phyloP scores from a whole-genome alignment of 1,284 basidiomycete species.

The Wallemia ichthyophaga region DNA sequence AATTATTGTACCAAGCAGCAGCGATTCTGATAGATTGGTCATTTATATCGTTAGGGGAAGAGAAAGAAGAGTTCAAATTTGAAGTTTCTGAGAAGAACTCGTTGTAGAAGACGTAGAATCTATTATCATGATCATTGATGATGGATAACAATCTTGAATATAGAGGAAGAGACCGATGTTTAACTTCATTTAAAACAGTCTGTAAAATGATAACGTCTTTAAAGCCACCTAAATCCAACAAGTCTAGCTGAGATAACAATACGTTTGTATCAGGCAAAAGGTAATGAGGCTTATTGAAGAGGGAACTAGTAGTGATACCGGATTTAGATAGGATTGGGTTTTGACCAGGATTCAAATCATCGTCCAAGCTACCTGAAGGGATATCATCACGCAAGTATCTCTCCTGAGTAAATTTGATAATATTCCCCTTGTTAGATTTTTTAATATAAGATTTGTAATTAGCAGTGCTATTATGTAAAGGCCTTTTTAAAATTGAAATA shows the following conservation, averaged over 20 bases:
- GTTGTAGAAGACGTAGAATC: constrained; percentile 60
- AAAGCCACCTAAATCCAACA: constrained; percentile 35
- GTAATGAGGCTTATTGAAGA: constrained; percentile 38
- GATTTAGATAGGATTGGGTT: constrained; percentile 21
- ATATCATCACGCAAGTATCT: constrained; percentile 81
- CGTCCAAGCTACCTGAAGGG: constrained; percentile 52
- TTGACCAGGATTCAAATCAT: constrained; percentile 26
- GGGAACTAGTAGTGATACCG: constrained; percentile 25
- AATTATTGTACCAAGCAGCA: constrained; percentile 50
- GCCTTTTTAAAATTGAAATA: background rate
- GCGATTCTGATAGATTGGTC: constrained; percentile 69
- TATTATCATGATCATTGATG: constrained; percentile 44
- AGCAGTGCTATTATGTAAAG: background rate
- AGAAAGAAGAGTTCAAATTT: background rate
- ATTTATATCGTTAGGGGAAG: constrained; percentile 60
- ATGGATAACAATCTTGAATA: constrained; percentile 69
- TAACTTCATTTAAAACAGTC: constrained; percentile 82
- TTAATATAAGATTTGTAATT: background rate
- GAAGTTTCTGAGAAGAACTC: constrained; percentile 25
- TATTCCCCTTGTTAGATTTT: background rate
- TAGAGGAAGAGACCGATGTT: constrained; percentile 72
- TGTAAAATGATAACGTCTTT: constrained; percentile 67
- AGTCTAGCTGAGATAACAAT: constrained; percentile 55
- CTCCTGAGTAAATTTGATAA: constrained; percentile 46
- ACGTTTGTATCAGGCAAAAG: constrained; percentile 86